Evolutionary conservation across 139 green algal genomes (phyloP), one percentile per base, ranked within the genome.

Genomic region (Pseudopediastrum boryanum): DNA sequence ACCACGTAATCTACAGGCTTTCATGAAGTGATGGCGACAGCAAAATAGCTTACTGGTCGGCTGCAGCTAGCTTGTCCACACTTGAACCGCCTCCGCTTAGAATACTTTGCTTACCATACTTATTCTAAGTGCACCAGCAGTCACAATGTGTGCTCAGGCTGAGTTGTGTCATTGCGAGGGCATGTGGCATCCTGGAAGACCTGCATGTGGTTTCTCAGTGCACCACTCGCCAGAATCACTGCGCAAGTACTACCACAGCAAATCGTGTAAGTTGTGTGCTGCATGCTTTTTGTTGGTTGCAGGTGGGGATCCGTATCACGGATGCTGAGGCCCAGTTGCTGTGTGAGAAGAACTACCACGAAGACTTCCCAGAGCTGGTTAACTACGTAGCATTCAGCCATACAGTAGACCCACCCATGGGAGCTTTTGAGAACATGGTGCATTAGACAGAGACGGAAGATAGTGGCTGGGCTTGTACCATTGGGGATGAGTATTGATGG

Each of bases 301-400:
- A 82, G 74, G 74, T 80, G 21, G 63, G 63, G 44, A 74, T 80
- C 74, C 44, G 62, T 29, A 27, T 80, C 29, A 74, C 33, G 1
- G 31, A 77, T 48, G 59, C 70, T 0, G 85, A 91, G 66, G 71
- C 77, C 1, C 29, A 71, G 23, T 63, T 94, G 69, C 67, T 94
- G 38, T 79, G 80, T 54, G 67, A 85, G 48, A 94, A 94, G 79
- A 94, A 90, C 70, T 43, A 61, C 8, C 74, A 93, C 65, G 85
- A 92, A 36, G 89, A 95, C 73, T 91, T 92, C 74, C 83, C 83
- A 10, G 91, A 95, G 62, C 46, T 94, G 61, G 83, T 93, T 12
- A 95, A 95, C 86, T 95, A 93, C 82, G 79, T 94, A 21, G 85
- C 86, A 10, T 94, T 94, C 73, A 66, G 59, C 59, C 61, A 73